Conservation (phyloP, 352 stramenopile genomes). For the Globisporangium spinosum region DNA sequence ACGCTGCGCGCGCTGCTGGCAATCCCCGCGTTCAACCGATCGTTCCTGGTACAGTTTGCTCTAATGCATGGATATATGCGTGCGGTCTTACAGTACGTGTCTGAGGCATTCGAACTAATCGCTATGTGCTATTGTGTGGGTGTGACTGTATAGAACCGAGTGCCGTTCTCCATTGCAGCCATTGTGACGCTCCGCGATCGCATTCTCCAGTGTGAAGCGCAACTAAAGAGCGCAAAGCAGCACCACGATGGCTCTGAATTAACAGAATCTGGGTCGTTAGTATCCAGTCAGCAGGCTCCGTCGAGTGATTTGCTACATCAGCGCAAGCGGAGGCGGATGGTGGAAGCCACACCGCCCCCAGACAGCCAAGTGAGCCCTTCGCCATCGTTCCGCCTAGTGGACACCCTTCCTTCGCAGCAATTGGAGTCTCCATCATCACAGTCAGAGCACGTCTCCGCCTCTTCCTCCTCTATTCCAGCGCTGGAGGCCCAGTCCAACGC, state of each 20-base stretch:
- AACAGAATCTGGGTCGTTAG: not conserved
- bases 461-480: not conserved
- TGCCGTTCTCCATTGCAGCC: slow-evolving; percentile 6
- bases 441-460: too few relatives aligned
- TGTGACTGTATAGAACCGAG: slow-evolving; percentile 7
- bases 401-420: not conserved
- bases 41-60: slow-evolving; percentile 19
- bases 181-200: slow-evolving; percentile 10
- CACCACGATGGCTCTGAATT: not conserved
- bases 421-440: not conserved
- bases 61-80: not conserved
- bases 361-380: slow-evolving; percentile 7
- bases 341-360: not conserved
- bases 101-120: too few relatives aligned
- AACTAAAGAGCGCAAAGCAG: not conserved
- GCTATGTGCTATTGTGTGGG: not conserved
- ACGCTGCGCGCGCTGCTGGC: slow-evolving; percentile 22
- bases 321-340: slow-evolving; percentile 7
- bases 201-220: not conserved
- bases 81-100: not conserved
- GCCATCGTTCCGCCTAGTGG: not conserved
- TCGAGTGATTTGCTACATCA: too few relatives aligned
- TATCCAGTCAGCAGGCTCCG: not conserved
- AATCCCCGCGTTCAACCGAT: slow-evolving; percentile 21
- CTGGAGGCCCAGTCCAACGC: not conserved